Percentiles rank a stretch among this genome's conserved stretches.
These are phyloP conservation scores for Stromatinia cepivora DNA, from an alignment of 2,329 filamentous ascomycete genomes.

Conservation along the genomic window DNA sequence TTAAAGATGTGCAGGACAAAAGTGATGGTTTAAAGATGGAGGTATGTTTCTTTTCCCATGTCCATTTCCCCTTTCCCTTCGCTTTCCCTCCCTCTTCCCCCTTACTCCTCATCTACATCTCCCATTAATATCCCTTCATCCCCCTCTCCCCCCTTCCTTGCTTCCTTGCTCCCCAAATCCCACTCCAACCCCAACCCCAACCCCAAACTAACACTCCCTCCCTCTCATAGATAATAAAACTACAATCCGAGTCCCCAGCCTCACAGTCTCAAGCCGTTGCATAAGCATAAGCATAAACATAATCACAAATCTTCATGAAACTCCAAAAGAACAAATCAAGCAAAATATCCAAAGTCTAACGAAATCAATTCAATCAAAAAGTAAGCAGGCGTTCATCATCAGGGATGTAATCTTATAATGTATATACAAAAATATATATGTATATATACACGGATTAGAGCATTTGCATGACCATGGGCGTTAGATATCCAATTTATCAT, in stretches of 20 bases:
- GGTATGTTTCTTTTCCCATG: conserved; percentile 48
- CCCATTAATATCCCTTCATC: too few species aligned
- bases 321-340: neutral
- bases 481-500: conserved; percentile 9
- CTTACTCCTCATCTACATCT: neutral
- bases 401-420: neutral
- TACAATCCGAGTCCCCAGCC: conserved; percentile 19
- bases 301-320: too few species aligned
- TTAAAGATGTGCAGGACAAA: conserved; percentile 62
- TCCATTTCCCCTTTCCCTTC: neutral
- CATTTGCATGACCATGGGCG: conserved; percentile 7
- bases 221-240: conserved; percentile 19
- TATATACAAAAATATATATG: conserved; percentile 6
- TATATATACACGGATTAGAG: neutral
- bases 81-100: neutral
- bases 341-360: neutral
- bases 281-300: neutral
- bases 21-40: conserved; percentile 65
- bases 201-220: neutral
- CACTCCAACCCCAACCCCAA: neutral
- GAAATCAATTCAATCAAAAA: neutral
- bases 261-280: conserved; percentile 8
- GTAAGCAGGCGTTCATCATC: conserved; percentile 2
- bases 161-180: too few species aligned
- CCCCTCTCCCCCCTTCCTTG: neutral